Evolutionary conservation across 2,329 filamentous ascomycete genomes (phyloP).

Genomic region (Xylariales sp.): DNA sequence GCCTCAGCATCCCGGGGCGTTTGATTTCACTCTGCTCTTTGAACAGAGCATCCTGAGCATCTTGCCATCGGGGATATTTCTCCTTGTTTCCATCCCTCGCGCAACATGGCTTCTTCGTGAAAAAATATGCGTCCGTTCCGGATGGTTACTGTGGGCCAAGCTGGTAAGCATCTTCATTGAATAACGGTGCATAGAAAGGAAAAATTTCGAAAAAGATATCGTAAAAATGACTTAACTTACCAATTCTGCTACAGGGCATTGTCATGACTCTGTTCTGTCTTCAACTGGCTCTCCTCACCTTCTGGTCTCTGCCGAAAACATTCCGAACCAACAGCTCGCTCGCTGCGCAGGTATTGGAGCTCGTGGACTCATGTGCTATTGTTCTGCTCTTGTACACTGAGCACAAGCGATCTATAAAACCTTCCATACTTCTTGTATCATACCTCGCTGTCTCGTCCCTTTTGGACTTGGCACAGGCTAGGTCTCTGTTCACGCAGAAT

Average conservation of each 20-base stretch:
- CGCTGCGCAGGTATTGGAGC: neutral
- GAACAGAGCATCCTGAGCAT: constrained; percentile 1
- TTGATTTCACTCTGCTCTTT: constrained; percentile 4
- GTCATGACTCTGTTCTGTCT: neutral
- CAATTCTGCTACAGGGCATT: too few species aligned
- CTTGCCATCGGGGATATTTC: neutral
- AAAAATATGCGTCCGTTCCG: neutral
- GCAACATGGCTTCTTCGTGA: neutral
- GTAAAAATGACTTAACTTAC: neutral
- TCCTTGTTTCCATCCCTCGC: neutral
- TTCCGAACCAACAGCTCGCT: neutral
- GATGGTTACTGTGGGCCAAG: constrained; percentile 1
- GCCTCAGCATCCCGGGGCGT: neutral
- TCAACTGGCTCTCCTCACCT: neutral
- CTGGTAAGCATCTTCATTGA: constrained; percentile 6
- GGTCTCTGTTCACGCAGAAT: neutral
- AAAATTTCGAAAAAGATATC: too few species aligned
- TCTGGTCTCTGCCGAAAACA: constrained; percentile 1
- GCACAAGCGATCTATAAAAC: constrained; percentile 1
- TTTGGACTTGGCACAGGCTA: constrained; percentile 2
- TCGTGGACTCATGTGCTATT: neutral
- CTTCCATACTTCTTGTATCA: constrained; percentile 1
- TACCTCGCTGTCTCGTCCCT: neutral
- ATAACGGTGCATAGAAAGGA: too few species aligned
- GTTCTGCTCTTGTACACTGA: constrained; percentile 1